These are phyloP conservation scores for Eucalyptus cloeziana DNA, from an alignment of 345 rosid genomes.

Conservation along the genomic window DNA sequence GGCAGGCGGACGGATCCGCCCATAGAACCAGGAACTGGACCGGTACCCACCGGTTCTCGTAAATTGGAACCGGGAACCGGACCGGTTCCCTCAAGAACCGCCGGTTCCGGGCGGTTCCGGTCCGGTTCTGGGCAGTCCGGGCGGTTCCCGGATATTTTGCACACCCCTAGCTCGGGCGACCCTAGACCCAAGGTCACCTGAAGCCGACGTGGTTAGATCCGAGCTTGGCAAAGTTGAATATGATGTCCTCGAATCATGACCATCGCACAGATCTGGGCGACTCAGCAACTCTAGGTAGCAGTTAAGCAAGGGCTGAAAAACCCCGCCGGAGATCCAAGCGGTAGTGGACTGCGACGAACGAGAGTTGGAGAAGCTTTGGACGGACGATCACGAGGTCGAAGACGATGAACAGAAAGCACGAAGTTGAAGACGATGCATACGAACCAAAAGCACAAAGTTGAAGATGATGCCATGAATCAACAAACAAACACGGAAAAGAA, in stretches of 20 bases:
- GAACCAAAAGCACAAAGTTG: background rate
- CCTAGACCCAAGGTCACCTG: too few species aligned
- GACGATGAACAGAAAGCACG: rapidly evolving
- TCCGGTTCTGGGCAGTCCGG: too few species aligned
- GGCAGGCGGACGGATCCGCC: too few species aligned
- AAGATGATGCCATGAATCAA: background rate
- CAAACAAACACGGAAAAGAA: background rate
- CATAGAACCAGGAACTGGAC: too few species aligned
- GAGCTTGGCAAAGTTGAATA: background rate
- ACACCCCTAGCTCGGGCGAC: too few species aligned
- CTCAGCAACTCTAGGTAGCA: background rate
- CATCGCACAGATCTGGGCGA: rapidly evolving
- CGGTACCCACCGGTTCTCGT: too few species aligned
- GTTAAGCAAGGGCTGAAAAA: background rate
- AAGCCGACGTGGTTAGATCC: too few species aligned
- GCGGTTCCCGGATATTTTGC: too few species aligned
- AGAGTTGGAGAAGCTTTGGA: background rate
- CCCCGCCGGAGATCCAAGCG: background rate
- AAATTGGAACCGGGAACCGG: too few species aligned
- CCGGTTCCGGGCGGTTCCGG: too few species aligned
- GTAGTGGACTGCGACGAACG: background rate
- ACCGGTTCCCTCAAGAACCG: too few species aligned
- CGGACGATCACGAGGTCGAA: background rate
- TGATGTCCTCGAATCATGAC: background rate
- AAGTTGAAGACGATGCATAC: background rate